These are phyloP conservation scores for Wickerhamiella pararugosa DNA, from an alignment of 1,139 yeast species.

Conservation along the genomic window DNA sequence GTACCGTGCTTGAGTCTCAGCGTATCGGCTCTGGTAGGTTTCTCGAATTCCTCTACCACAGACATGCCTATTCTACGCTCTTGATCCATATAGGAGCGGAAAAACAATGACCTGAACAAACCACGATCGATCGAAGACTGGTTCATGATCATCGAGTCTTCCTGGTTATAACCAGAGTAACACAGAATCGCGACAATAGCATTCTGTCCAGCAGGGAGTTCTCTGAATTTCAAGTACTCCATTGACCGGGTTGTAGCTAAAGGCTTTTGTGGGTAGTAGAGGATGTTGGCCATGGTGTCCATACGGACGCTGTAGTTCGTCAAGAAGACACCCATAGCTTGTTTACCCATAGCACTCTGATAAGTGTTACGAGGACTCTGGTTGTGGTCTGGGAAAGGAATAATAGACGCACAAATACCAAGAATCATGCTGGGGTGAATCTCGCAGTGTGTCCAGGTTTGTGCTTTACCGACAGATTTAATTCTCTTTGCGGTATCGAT, in stretches of 20 bases:
- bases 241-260: constrained; percentile 96
- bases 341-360: constrained; percentile 99
- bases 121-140: constrained; percentile 97
- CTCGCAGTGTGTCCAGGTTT: constrained; percentile 96
- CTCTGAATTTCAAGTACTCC: constrained; percentile 95
- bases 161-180: constrained; percentile 97
- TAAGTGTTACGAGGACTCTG: constrained; percentile 99
- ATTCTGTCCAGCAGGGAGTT: constrained; percentile 97
- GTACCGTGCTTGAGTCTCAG: constrained; percentile 94
- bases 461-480: constrained; percentile 49
- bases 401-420: constrained; percentile 96
- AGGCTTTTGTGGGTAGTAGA: constrained; percentile 98
- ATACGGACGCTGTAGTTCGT: constrained; percentile 92
- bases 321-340: constrained; percentile 99
- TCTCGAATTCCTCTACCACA: constrained; percentile 88
- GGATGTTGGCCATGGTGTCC: constrained; percentile 98
- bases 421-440: constrained; percentile 97
- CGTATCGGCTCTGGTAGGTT: constrained; percentile 89
- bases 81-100: constrained; percentile 96
- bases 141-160: constrained; percentile 99
- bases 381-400: constrained; percentile 99
- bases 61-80: constrained; percentile 98
- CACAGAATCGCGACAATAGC: constrained; percentile 97
- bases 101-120: constrained; percentile 83
- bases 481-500: constrained; percentile 79